Evolutionary conservation across 2,329 filamentous ascomycete species (phyloP), one percentile per base, ranked within the genome.

Genomic region (Berkeleyomyces rouxiae): DNA sequence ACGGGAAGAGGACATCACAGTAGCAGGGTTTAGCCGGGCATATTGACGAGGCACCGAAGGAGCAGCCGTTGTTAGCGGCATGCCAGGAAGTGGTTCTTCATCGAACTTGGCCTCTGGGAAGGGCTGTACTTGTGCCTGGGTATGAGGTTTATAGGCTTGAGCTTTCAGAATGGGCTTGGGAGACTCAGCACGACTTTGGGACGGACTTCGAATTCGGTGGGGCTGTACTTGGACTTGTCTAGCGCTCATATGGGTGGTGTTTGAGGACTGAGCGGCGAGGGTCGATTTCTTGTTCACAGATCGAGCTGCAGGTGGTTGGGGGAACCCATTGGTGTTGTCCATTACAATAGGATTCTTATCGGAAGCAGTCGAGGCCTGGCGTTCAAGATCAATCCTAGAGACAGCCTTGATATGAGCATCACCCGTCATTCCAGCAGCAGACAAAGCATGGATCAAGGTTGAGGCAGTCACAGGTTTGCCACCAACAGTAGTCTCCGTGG

Each of bases 321-420:
- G 63, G 40, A 64, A 64, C 3, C 31, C 61, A 16, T 59, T 36
- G 9, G 60, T 62, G 55, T 43, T 62, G 16, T 59, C 55, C 60
- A 64, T 59, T 9, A 43, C 42, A 31, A 64, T 53, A 1, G 42
- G 62, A 43, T n/a, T 47, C n/a, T 53, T 61, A 16, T 64, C 62
- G 5, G 63, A 60, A 7, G 16, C 10, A 1, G 10, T 55, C 9
- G 62, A 64, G 16, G 33, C 37, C 7, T 61, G 62, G 2, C 62
- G 58, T 11, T 42, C 36, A 23, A 61, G 58, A 33, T 37, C 42
- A 46, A 13, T 47, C 16, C 11, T n/a, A 39, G 62, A n/a, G 16
- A 59, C 5, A 23, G 58, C 40, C n/a, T 31, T 43, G 7, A 43
- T 40, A 11, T 43, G 55, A 5, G 61, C 61, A 40, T 40, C 51